These are phyloP conservation scores for Auxenochlorella protothecoides DNA, from an alignment of 139 green algal species.

Conservation along the genomic window DNA sequence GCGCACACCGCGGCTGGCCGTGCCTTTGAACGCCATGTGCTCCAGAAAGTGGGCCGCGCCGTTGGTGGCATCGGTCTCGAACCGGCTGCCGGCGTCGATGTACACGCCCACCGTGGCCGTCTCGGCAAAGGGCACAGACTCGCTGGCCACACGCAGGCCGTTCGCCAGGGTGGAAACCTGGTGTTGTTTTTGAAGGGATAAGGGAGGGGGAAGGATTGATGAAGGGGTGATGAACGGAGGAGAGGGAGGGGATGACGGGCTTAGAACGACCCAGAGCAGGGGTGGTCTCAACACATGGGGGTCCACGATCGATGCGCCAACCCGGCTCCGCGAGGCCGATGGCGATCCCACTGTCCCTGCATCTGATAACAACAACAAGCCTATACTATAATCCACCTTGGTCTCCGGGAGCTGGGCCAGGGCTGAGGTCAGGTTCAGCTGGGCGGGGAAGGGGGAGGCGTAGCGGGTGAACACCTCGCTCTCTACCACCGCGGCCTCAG, in stretches of 20 bases:
- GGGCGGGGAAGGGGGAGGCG: slow-evolving; percentile 51
- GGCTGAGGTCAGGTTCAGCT: slow-evolving; percentile 45
- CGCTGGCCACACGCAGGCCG: slow-evolving; percentile 86
- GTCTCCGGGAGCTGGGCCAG: slow-evolving; percentile 72
- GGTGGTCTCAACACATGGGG: no score
- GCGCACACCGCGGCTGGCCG: slow-evolving; percentile 62
- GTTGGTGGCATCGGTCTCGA: slow-evolving; percentile 85
- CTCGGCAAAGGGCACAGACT: slow-evolving; percentile 69
- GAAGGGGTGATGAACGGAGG: no score
- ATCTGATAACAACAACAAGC: no score
- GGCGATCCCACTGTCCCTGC: no score
- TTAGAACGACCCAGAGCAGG: no score
- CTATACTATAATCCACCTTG: slow-evolving; percentile 36
- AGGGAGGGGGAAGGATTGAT: background rate
- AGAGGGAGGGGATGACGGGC: no score
- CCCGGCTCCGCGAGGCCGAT: background rate
- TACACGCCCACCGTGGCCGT: slow-evolving; percentile 93
- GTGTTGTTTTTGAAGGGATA: background rate
- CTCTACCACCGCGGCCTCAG: slow-evolving; percentile 19
- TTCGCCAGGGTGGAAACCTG: slow-evolving; percentile 88
- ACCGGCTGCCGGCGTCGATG: slow-evolving; percentile 95
- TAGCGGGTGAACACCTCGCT: slow-evolving; percentile 67
- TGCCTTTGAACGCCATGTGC: slow-evolving; percentile 99
- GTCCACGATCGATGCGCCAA: slow-evolving; percentile 1
- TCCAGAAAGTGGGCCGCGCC: slow-evolving; percentile 97